These are phyloP conservation scores for Tuber borchii DNA, from an alignment of 495 filamentous ascomycete species.

Conservation along the genomic window DNA sequence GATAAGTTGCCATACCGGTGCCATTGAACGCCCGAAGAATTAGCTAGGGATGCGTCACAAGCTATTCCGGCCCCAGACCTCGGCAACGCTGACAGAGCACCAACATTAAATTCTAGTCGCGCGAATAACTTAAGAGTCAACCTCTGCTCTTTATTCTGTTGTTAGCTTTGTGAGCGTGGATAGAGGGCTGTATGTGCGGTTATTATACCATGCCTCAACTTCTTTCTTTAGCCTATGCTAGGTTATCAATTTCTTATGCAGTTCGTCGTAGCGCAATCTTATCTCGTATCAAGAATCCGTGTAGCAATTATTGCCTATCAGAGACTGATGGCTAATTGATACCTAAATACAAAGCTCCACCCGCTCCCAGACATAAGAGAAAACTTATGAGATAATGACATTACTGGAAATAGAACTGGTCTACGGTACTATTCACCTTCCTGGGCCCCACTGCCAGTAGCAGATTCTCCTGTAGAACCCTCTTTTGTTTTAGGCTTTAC, in stretches of 20 bases:
- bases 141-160: background rate
- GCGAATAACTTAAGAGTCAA: slow-evolving; percentile 17
- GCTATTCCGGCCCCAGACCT: slow-evolving; percentile 20
- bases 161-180: background rate
- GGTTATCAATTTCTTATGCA: background rate
- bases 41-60: slow-evolving; percentile 21
- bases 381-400: background rate
- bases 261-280: background rate
- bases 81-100: slow-evolving; percentile 21
- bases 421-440: slow-evolving; percentile 17
- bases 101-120: slow-evolving; percentile 14
- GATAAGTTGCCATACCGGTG: background rate
- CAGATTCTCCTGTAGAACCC: slow-evolving; percentile 22
- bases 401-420: background rate
- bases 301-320: background rate
- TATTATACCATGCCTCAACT: background rate
- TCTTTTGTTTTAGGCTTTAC: slow-evolving; percentile 12
- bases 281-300: background rate
- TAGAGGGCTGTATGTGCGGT: slow-evolving; percentile 6
- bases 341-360: background rate
- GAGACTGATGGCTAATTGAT: background rate
- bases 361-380: background rate
- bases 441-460: slow-evolving; percentile 25
- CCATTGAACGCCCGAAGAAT: slow-evolving; percentile 11
- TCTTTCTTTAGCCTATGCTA: background rate